Base-by-base conservation (phyloP, 768 basidiomycete genomes). In the Lactifluus volemus region DNA sequence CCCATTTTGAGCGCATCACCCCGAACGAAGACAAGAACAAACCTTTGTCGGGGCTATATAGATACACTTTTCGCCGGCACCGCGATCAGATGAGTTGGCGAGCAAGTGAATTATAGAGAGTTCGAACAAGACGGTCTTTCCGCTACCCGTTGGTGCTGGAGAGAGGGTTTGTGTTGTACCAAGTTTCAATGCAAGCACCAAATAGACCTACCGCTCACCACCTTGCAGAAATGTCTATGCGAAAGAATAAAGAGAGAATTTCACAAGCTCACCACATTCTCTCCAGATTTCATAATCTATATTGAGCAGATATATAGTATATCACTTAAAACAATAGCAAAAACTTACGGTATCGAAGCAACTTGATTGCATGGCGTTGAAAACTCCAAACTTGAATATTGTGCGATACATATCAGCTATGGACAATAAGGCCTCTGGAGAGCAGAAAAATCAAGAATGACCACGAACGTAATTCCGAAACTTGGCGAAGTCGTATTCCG, bases 1-100 rank as follows among this genome's bases (percentile, higher is more conserved):
- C 10, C 32, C 7, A 7, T 11, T 36, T 25, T 60, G 25, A 55
- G 17, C 4, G 17, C 65, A 60, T 58, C 54, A 39, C 29, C 21
- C 3, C 7, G 6, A 50, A 29, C 21, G 42, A 42, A 19, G 50
- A 39, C 29, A 21, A 61, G 17, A 9, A 15, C 47, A 52, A 48
- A 88, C 92, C 79, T 95, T 96, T 2, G 92, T 95, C 0, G 94
- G 95, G 1, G 94, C 90, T 67, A 99, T 84, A 69, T 99, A 99
- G 15, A 99, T 83, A 64, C 87, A 88, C 74, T 90, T 92, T 2
- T 72, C 67, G n/a, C 70, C 63, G 30, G 74, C 70, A 15, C 61
- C 63, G 30, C 70, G 71, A 32, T 71, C 70, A 53, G 72, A 67
- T 8, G 76, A 73, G 53, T 79, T 72, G 53, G 75, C 75, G 34